phyloP scores from a whole-genome alignment of 2,329 filamentous ascomycete genomes.

The Botryotinia calthae region DNA sequence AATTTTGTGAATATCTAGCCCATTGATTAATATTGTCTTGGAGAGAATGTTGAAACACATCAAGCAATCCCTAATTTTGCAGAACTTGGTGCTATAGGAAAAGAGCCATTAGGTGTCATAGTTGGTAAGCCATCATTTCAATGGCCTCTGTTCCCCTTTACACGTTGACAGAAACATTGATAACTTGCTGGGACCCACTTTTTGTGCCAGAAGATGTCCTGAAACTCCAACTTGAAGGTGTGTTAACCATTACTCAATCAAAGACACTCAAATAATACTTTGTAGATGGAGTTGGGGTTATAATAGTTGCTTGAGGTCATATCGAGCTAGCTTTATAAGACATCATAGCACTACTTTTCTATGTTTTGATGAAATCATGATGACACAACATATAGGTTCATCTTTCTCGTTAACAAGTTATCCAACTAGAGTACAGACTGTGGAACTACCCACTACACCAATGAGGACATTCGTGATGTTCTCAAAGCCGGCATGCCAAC shows the following conservation, averaged over 20 bases:
- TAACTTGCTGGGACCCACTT: slow-evolving; percentile 22
- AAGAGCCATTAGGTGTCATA: slow-evolving; percentile 6
- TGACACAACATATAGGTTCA: slow-evolving; percentile 37
- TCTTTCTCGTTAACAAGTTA: not conserved
- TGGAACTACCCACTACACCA: slow-evolving; percentile 29
- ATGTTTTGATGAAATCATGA: slow-evolving; percentile 30
- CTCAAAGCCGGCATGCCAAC: slow-evolving; percentile 29
- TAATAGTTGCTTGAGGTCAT: slow-evolving; percentile 33
- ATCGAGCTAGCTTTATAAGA: slow-evolving; percentile 28
- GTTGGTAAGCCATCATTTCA: slow-evolving; percentile 12
- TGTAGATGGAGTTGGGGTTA: slow-evolving; percentile 27
- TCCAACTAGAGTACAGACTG: slow-evolving; percentile 25
- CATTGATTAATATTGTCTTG: not conserved
- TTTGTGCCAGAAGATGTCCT: slow-evolving; percentile 22
- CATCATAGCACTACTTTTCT: slow-evolving; percentile 28
- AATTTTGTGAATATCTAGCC: not conserved
- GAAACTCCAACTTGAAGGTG: slow-evolving; percentile 20
- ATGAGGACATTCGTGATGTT: slow-evolving; percentile 26
- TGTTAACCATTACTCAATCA: not conserved
- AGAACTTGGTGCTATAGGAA: slow-evolving; percentile 13
- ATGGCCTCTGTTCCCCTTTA: not conserved
- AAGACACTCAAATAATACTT: not conserved
- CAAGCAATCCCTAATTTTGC: slow-evolving; percentile 20
- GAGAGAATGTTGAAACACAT: slow-evolving; percentile 18
- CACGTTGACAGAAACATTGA: not conserved